These are phyloP conservation scores for Tetrahymena malaccensis DNA, from an alignment of 73 alveolate species.

Conservation along the genomic window DNA sequence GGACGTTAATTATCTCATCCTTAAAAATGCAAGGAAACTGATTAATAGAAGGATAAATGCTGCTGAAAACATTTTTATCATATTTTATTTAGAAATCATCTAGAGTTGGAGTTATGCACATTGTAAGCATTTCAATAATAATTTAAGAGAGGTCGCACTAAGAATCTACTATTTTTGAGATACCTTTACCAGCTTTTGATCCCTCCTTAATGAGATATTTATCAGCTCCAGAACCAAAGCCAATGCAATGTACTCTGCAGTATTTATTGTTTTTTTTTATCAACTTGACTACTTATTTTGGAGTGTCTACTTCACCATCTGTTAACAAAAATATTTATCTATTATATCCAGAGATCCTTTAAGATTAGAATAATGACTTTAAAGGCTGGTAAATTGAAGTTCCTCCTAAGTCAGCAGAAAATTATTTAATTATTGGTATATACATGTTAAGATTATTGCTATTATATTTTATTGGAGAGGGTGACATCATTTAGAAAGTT, in stretches of 20 bases:
- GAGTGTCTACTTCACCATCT: background rate
- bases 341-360: background rate
- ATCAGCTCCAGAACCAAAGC: background rate
- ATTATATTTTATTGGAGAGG: background rate
- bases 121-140: background rate
- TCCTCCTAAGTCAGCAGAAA: constrained; percentile 76
- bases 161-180: background rate
- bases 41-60: background rate
- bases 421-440: background rate
- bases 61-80: background rate
- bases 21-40: background rate
- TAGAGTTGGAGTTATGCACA: background rate
- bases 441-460: background rate
- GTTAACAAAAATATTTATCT: background rate
- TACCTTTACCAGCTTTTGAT: background rate
- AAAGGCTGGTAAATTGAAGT: constrained; percentile 79
- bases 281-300: background rate
- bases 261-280: background rate
- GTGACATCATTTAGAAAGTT: background rate
- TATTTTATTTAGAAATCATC: background rate
- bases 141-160: background rate
- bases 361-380: background rate
- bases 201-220: background rate
- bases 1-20: background rate
- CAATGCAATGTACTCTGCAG: background rate